These are phyloP conservation scores for Aureobasidium vineae DNA, from an alignment of 2,329 filamentous ascomycete species.

Conservation along the genomic window DNA sequence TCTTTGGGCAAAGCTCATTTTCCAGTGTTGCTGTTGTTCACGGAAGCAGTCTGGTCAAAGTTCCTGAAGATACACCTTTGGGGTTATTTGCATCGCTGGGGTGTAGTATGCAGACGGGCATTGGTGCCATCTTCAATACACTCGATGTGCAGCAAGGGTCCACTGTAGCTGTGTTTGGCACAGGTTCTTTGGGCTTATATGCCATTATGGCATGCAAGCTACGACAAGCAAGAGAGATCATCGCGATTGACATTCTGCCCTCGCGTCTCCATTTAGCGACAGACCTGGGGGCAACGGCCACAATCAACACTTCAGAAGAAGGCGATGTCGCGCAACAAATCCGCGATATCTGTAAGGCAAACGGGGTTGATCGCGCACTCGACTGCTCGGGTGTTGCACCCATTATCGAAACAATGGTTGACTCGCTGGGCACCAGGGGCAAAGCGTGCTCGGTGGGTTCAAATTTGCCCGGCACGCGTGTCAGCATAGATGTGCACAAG, in stretches of 20 bases:
- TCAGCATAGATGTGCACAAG: conserved; percentile 3
- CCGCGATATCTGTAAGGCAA: not conserved
- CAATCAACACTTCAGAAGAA: conserved; percentile 38
- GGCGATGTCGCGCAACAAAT: not conserved
- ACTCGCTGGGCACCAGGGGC: conserved; percentile 4
- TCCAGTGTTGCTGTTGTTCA: conserved; percentile 36
- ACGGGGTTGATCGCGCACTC: conserved; percentile 3
- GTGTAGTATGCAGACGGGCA: conserved; percentile 50
- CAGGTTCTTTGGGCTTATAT: conserved; percentile 49
- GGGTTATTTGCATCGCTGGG: conserved; percentile 44
- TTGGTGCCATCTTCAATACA: conserved; percentile 44
- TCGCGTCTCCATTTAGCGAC: conserved; percentile 42
- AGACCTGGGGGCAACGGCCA: conserved; percentile 44
- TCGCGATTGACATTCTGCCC: conserved; percentile 43
- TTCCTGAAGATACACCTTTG: not conserved
- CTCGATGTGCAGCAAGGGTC: conserved; percentile 40
- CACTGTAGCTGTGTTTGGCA: conserved; percentile 45
- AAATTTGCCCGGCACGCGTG: not conserved
- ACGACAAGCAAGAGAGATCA: conserved; percentile 41
- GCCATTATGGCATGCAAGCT: conserved; percentile 53
- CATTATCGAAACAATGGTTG: conserved; percentile 8
- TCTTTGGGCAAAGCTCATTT: conserved; percentile 45
- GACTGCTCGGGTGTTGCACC: conserved; percentile 16
- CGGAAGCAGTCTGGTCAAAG: conserved; percentile 24
- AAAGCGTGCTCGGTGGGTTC: conserved; percentile 12